Base-by-base conservation (phyloP, 306 rosid species). In the Vachellia pachyceras region DNA sequence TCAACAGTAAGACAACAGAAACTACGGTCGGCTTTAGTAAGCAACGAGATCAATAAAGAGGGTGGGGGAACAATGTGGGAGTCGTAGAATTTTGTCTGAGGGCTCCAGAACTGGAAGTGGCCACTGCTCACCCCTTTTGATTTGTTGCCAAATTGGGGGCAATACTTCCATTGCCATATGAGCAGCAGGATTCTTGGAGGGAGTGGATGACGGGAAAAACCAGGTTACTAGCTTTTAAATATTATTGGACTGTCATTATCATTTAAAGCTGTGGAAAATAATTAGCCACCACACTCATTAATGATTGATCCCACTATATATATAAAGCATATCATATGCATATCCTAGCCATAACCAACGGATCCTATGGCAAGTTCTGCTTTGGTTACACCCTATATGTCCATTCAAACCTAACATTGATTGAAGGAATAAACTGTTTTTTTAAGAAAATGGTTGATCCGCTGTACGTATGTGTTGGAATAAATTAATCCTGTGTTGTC, bases 221-320 rank as follows among this genome's bases (percentile, higher is more conserved):
- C 72, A 87, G 82, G 85, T 46, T 52, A 18, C 18, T 77, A 83
- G 83, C 83, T 69, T 63, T 54, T 81, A 68, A 9, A 23, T 75
- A 82, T 82, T 36, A n/a, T n/a, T n/a, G 80, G 68, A 80, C 78
- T 79, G 81, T 81, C 78, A 60, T 81, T 73, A 39, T 77, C 81
- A 82, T 85, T 78, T 76, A 75, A 78, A 79, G 70, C 78, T 67
- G 66, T 18, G 54, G 63, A 84, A 75, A 79, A 82, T 86, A 82
- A 83, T 87, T 84, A 86, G 73, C 83, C 73, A 72, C 81, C 89
- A 85, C 12, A 58, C 11, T 55, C 61, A 55, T n/a, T n/a, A n/a
- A 88, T 86, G 87, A 90, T 91, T 87, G 89, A 79, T 84, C 70
- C 82, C 84, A 79, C 87, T 77, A 81, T 44, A n/a, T n/a, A n/a